Percentiles rank a stretch among this genome's conserved stretches.
Evolutionary conservation across 306 rosid species (phyloP).

Genomic region (Hippophae rhamnoides): DNA sequence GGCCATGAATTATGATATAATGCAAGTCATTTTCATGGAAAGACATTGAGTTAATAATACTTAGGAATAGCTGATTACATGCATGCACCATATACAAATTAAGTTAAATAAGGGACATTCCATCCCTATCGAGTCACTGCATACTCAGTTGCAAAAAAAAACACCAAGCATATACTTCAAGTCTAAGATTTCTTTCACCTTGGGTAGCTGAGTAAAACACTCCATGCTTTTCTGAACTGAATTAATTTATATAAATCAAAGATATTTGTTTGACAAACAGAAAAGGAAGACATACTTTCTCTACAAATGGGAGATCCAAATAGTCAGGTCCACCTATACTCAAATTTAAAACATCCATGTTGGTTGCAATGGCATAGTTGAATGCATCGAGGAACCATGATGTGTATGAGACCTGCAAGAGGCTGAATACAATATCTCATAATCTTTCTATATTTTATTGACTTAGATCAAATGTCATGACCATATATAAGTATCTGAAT

Average conservation of each 20-base stretch:
- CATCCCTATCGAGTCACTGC: too few species aligned
- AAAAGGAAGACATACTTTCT: conserved; percentile 46
- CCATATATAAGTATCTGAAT: neutral
- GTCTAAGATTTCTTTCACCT: neutral
- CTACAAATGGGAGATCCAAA: conserved; percentile 95
- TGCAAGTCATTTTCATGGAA: too few species aligned
- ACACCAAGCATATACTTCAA: neutral
- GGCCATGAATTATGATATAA: too few species aligned
- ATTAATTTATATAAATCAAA: neutral
- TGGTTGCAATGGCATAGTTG: conserved; percentile 92
- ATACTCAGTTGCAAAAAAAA: too few species aligned
- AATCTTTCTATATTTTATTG: conserved; percentile 36
- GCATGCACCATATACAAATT: too few species aligned
- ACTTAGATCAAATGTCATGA: conserved; percentile 12
- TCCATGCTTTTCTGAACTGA: neutral
- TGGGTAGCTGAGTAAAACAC: neutral
- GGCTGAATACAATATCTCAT: conserved; percentile 86
- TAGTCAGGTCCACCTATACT: conserved; percentile 99
- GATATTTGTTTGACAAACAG: neutral
- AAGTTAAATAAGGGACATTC: too few species aligned
- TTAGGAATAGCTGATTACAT: too few species aligned
- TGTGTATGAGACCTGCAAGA: conserved; percentile 94
- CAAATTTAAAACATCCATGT: conserved; percentile 91
- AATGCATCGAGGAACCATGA: conserved; percentile 99
- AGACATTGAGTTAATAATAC: too few species aligned